These are phyloP conservation scores for Gilbertella persicaria DNA, from an alignment of 371 early-diverging fungal species.

Conservation along the genomic window DNA sequence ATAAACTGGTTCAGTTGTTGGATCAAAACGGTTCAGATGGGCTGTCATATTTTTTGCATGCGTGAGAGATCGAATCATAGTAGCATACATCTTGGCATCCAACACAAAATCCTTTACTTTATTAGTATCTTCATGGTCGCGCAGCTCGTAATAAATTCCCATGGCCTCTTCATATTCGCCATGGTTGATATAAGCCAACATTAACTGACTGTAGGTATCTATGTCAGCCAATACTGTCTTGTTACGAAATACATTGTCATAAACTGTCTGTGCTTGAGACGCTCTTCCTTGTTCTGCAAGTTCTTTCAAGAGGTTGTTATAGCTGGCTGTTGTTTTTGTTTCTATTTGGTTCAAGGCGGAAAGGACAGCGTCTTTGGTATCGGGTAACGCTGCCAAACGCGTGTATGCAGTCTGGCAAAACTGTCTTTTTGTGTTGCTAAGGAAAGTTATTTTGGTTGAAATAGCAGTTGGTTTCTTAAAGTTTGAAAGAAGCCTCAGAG, in stretches of 20 bases:
- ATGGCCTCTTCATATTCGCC: conserved; percentile 39
- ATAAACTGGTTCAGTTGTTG: conserved; percentile 19
- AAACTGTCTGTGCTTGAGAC: conserved; percentile 39
- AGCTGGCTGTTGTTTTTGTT: conserved; percentile 15
- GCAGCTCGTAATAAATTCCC: conserved; percentile 45
- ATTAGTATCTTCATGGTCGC: conserved; percentile 24
- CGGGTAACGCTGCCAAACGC: conserved; percentile 1
- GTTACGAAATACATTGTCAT: conserved; percentile 38
- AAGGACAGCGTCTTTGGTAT: conserved; percentile 11
- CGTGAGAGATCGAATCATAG: conserved; percentile 14
- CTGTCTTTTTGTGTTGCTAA: neutral
- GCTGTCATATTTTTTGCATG: conserved; percentile 3
- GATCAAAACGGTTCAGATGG: conserved; percentile 1
- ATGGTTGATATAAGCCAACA: conserved; percentile 45
- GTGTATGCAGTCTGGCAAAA: neutral
- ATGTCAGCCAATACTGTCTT: conserved; percentile 24
- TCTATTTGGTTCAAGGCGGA: conserved; percentile 7
- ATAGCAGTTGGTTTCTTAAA: neutral
- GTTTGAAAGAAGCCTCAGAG: neutral
- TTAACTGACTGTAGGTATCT: conserved; percentile 37
- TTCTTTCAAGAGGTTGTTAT: conserved; percentile 33
- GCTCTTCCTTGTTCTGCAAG: conserved; percentile 38
- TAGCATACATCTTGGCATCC: conserved; percentile 8
- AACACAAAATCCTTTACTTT: conserved; percentile 3
- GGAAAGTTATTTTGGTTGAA: neutral